Conservation (phyloP, 495 filamentous ascomycete genomes). For the Talaromyces nanjingensis region DNA sequence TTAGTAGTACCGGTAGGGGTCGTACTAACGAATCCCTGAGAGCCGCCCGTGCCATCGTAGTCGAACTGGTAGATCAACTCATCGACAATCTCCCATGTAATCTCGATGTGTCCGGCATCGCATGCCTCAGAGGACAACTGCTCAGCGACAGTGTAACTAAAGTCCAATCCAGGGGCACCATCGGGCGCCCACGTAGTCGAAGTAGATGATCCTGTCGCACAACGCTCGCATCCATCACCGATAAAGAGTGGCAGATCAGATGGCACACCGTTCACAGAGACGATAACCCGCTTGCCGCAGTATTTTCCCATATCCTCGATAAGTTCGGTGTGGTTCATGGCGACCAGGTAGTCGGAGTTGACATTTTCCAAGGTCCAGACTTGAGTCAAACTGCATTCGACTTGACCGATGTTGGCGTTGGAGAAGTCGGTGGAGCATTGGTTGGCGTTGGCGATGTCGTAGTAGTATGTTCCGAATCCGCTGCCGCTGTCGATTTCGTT, state of each 20-base stretch:
- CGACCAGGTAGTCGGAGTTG: slow-evolving; percentile 13
- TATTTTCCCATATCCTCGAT: slow-evolving; percentile 8
- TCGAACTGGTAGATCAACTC: slow-evolving; percentile 12
- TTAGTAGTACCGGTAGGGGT: not conserved
- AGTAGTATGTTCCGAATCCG: slow-evolving; percentile 15
- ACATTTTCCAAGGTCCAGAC: slow-evolving; percentile 11
- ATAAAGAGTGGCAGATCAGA: slow-evolving; percentile 13
- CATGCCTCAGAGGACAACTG: slow-evolving; percentile 11
- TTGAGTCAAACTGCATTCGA: slow-evolving; percentile 10
- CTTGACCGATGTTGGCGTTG: slow-evolving; percentile 9
- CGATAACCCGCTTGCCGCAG: slow-evolving; percentile 14
- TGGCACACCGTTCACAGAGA: slow-evolving; percentile 13
- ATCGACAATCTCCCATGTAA: slow-evolving; percentile 14
- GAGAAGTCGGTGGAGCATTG: slow-evolving; percentile 11
- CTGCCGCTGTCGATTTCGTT: slow-evolving; percentile 1
- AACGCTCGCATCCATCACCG: slow-evolving; percentile 15
- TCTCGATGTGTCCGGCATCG: slow-evolving; percentile 9
- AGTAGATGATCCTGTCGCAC: slow-evolving; percentile 4
- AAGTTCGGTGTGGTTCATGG: slow-evolving; percentile 14
- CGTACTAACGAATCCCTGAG: slow-evolving; percentile 1
- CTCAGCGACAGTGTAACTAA: slow-evolving; percentile 12
- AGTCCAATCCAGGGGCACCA: slow-evolving; percentile 11
- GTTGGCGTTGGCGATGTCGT: slow-evolving; percentile 11
- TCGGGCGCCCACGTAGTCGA: slow-evolving; percentile 5
- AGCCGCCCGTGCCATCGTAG: not conserved